These are phyloP conservation scores for Thielaviopsis populi DNA, from an alignment of 2,329 filamentous ascomycete species.

Conservation along the genomic window DNA sequence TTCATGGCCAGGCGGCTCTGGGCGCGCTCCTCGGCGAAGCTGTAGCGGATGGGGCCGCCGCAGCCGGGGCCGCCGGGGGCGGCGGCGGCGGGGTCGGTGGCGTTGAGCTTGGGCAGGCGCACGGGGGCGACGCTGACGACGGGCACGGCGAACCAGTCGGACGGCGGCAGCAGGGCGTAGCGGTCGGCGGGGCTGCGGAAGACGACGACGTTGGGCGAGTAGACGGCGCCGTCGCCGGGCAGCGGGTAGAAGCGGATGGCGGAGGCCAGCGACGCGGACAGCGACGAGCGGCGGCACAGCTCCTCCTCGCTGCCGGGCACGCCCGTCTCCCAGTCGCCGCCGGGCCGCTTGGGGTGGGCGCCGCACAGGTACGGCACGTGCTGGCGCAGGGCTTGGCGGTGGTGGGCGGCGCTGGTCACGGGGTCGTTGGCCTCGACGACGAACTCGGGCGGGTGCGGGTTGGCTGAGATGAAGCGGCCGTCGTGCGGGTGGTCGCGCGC, in stretches of 20 bases:
- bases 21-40: conserved; percentile 54
- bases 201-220: conserved; percentile 56
- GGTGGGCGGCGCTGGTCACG: conserved; percentile 44
- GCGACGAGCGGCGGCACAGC: conserved; percentile 57
- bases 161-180: conserved; percentile 41
- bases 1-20: conserved; percentile 61
- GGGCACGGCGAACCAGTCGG: conserved; percentile 43
- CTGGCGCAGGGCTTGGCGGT: conserved; percentile 30
- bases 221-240: conserved; percentile 52
- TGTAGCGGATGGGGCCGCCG: conserved; percentile 38
- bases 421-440: conserved; percentile 42
- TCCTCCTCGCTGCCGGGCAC: conserved; percentile 43
- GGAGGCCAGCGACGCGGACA: conserved; percentile 53
- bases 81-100: conserved; percentile 30
- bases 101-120: conserved; percentile 51
- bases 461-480: conserved; percentile 24
- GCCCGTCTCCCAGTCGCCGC: conserved; percentile 65
- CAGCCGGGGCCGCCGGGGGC: conserved; percentile 28
- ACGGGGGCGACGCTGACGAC: conserved; percentile 62
- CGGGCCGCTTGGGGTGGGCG: conserved; percentile 60
- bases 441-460: conserved; percentile 29
- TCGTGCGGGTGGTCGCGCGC: conserved; percentile 33
- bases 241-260: conserved; percentile 48
- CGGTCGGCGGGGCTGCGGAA: conserved; percentile 55
- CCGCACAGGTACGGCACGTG: conserved; percentile 53